Conservation (phyloP, 768 basidiomycete genomes). For the Termitomyces heimii region DNA sequence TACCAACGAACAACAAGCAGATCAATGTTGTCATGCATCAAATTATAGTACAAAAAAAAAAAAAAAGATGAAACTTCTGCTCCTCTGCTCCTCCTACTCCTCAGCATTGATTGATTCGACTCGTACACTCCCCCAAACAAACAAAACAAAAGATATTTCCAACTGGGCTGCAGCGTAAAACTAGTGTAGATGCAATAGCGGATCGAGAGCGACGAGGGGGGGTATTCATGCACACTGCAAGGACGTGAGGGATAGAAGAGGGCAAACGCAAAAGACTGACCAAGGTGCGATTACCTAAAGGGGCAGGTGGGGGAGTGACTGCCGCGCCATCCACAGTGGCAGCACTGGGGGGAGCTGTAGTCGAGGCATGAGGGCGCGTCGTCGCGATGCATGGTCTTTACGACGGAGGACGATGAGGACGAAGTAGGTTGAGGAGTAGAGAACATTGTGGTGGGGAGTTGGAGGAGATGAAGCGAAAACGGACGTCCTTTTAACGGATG, state of each 20-base stretch:
- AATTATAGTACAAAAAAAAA: constrained; percentile 24
- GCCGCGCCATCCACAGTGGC: constrained; percentile 72
- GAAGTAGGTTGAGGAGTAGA: constrained; percentile 15
- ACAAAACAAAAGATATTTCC: constrained; percentile 2
- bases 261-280: constrained; percentile 3
- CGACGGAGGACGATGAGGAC: constrained; percentile 16
- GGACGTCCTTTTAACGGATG: constrained; percentile 25
- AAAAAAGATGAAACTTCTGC: constrained; percentile 26
- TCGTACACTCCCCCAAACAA: constrained; percentile 17
- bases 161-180: too few relatives aligned
- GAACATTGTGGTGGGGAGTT: constrained; percentile 20
- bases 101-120: constrained; percentile 21
- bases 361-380: constrained; percentile 29
- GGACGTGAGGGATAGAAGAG: background rate
- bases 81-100: too few relatives aligned
- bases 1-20: constrained; percentile 12
- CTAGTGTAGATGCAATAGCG: constrained; percentile 13
- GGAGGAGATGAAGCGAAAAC: constrained; percentile 11
- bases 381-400: constrained; percentile 5
- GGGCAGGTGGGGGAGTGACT: constrained; percentile 55
- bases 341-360: constrained; percentile 68
- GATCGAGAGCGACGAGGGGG: constrained; percentile 15
- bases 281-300: constrained; percentile 39
- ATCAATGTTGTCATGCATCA: constrained; percentile 18
- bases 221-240: constrained; percentile 5